Evolutionary conservation across 306 rosid species (phyloP).

Genomic region (Geum urbanum): DNA sequence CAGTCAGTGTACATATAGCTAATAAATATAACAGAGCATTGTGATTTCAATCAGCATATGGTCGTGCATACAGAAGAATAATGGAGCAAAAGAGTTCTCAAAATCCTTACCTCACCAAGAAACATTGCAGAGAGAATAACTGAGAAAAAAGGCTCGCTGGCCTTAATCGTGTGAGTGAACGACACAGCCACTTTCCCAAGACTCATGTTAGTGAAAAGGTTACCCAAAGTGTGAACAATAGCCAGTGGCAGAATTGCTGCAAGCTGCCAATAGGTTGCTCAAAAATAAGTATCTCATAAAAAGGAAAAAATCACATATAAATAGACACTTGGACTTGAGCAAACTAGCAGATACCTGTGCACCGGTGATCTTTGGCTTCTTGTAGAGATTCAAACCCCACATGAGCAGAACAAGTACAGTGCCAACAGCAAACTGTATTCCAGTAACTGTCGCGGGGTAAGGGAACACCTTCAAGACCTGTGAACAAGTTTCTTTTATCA

Average conservation of each 20-base stretch:
- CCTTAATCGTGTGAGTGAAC: slow-evolving; percentile 94
- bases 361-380: slow-evolving; percentile 60
- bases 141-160: slow-evolving; percentile 91
- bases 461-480: slow-evolving; percentile 85
- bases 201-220: slow-evolving; percentile 91
- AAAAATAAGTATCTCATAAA: slow-evolving; percentile 5
- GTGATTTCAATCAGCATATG: neutral
- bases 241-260: slow-evolving; percentile 79
- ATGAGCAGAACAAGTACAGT: slow-evolving; percentile 55
- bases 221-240: slow-evolving; percentile 75
- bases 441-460: slow-evolving; percentile 64
- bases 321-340: neutral
- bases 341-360: slow-evolving; percentile 54
- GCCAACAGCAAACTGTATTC: slow-evolving; percentile 68
- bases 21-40: neutral
- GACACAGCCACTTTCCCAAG: slow-evolving; percentile 96
- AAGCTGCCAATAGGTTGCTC: slow-evolving; percentile 49
- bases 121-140: slow-evolving; percentile 88
- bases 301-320: slow-evolving; percentile 11
- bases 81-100: neutral
- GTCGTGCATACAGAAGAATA: neutral
- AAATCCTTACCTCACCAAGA: slow-evolving; percentile 73
- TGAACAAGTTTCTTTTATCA: slow-evolving; percentile 8
- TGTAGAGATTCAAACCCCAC: slow-evolving; percentile 81
- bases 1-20: neutral